Evolutionary conservation across 2,329 filamentous ascomycete genomes (phyloP).

Genomic region (Furcasterigmium sp.): DNA sequence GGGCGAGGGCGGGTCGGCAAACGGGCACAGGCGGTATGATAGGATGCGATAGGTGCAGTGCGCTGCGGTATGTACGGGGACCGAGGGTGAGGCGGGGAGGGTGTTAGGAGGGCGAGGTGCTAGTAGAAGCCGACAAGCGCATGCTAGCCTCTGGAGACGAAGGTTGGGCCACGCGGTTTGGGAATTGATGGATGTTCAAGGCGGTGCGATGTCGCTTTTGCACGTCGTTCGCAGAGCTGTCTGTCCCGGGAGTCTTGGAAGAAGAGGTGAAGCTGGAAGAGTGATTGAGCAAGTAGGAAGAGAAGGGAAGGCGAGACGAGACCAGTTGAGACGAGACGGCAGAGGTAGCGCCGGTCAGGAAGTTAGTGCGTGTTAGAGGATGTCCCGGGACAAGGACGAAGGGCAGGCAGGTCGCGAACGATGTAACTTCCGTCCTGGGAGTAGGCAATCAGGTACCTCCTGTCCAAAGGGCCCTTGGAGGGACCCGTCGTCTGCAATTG

Average conservation of each 20-base stretch:
- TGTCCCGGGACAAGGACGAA: not conserved
- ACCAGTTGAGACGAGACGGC: too few species aligned
- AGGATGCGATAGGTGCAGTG: not conserved
- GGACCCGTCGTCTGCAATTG: too few species aligned
- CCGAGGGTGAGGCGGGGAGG: not conserved
- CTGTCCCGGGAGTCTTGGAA: not conserved
- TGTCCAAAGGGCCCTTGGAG: too few species aligned
- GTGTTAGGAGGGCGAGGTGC: not conserved
- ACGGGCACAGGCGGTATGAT: too few species aligned
- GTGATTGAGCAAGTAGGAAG: not conserved
- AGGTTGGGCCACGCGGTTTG: not conserved
- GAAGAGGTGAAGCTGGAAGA: not conserved
- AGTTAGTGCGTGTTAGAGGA: not conserved
- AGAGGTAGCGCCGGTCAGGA: too few species aligned
- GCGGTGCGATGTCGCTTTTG: not conserved
- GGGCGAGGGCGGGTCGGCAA: not conserved
- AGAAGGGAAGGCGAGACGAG: not conserved
- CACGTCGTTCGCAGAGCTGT: not conserved
- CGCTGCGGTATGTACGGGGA: not conserved
- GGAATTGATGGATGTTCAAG: conserved; percentile 6
- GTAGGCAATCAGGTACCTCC: not conserved
- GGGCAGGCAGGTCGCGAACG: not conserved
- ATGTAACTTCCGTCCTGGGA: not conserved
- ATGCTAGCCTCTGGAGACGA: not conserved
- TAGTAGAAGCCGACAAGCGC: not conserved